Evolutionary conservation across 2,329 filamentous ascomycete genomes (phyloP).

Genomic region (Scedosporium boydii): DNA sequence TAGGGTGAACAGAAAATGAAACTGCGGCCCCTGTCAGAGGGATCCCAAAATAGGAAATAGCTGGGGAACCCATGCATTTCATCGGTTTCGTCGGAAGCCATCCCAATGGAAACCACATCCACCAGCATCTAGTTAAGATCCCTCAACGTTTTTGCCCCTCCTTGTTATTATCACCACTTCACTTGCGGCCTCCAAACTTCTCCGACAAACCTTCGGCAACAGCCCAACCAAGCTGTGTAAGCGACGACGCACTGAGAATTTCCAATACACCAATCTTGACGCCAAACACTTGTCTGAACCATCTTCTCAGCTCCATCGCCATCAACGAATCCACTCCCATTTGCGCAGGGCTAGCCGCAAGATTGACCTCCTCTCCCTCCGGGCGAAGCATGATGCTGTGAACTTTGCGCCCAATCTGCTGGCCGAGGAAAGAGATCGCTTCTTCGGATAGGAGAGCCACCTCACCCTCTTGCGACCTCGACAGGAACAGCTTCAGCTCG

Average conservation of each 20-base stretch:
- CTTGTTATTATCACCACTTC: background rate
- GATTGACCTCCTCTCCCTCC: background rate
- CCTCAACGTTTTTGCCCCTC: background rate
- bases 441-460: background rate
- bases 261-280: background rate
- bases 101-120: too few relatives aligned
- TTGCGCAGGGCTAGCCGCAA: background rate
- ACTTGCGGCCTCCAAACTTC: background rate
- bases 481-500: background rate
- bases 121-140: too few relatives aligned
- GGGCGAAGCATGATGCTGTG: background rate
- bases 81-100: too few relatives aligned
- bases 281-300: slow-evolving; percentile 2
- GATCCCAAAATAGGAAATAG: too few relatives aligned
- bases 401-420: background rate
- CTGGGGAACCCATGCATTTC: too few relatives aligned
- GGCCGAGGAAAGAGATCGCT: background rate
- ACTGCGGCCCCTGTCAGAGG: too few relatives aligned
- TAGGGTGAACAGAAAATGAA: too few relatives aligned
- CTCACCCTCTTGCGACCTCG: background rate
- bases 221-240: background rate
- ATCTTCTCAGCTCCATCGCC: slow-evolving; percentile 2
- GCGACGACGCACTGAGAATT: background rate
- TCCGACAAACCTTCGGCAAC: background rate
- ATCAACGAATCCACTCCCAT: slow-evolving; percentile 2